Percentiles rank a stretch among this genome's conserved stretches.
Conservation (phyloP, 495 filamentous ascomycete genomes). For the Pyrenopolyporus hunteri region DNA sequence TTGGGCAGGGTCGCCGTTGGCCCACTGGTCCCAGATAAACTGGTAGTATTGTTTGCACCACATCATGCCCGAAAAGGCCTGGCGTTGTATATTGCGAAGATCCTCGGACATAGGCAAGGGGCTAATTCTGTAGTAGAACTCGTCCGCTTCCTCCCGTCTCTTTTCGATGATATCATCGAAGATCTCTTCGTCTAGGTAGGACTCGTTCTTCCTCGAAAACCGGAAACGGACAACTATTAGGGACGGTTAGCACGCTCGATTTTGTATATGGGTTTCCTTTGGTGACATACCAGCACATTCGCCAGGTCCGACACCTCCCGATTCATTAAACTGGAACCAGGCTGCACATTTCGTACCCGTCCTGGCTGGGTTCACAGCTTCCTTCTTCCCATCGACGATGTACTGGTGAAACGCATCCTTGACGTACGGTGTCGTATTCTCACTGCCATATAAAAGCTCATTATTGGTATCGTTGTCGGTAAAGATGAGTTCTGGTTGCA, state of each 20-base stretch:
- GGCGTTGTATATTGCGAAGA: conserved; percentile 90
- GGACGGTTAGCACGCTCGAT: conserved; percentile 10
- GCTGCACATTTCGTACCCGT: conserved; percentile 88
- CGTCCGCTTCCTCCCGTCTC: conserved; percentile 84
- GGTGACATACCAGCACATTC: conserved; percentile 71
- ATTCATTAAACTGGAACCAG: conserved; percentile 91
- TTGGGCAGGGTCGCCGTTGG: conserved; percentile 73
- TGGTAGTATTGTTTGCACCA: conserved; percentile 98
- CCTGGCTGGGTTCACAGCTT: conserved; percentile 78
- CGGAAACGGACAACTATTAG: conserved; percentile 84
- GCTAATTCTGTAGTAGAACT: conserved; percentile 93
- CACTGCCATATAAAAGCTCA: conserved; percentile 71
- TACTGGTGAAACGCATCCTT: conserved; percentile 94
- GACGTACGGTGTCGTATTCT: conserved; percentile 82
- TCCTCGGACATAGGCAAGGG: conserved; percentile 94
- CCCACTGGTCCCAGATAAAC: conserved; percentile 97
- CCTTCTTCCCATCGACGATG: conserved; percentile 82
- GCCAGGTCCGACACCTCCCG: conserved; percentile 81
- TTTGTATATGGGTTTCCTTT: not conserved
- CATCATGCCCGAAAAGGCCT: conserved; percentile 94
- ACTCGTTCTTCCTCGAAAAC: conserved; percentile 71
- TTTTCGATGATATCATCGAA: conserved; percentile 92
- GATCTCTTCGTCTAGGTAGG: conserved; percentile 86
- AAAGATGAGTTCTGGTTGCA: conserved; percentile 83
- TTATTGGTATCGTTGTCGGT: conserved; percentile 96